phyloP scores from a whole-genome alignment of 2,329 filamentous ascomycete genomes.

The Samsoniella hepiali region DNA sequence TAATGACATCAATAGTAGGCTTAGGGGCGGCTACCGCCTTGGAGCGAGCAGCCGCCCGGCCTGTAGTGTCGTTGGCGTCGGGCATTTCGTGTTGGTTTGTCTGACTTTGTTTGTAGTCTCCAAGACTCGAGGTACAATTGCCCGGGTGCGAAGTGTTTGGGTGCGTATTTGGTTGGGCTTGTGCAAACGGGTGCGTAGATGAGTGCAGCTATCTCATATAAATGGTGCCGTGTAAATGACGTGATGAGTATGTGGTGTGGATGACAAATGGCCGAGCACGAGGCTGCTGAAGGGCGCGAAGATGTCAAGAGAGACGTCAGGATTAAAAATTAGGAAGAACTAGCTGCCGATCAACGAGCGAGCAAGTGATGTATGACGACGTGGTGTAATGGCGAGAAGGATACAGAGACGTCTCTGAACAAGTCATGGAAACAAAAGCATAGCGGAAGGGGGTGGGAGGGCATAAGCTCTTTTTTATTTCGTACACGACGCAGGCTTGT shows the following conservation, averaged over 20 bases:
- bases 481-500: not conserved
- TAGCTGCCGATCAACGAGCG: conserved; percentile 14
- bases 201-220: not conserved
- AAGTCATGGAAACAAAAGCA: not conserved
- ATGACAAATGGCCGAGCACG: conserved; percentile 7
- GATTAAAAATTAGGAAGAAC: conserved; percentile 5
- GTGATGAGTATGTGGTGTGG: not conserved
- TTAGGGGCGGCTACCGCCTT: conserved; percentile 18
- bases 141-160: not conserved
- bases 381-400: not conserved
- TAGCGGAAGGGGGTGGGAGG: not conserved
- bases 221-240: not conserved
- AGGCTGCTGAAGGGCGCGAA: conserved; percentile 7
- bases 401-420: not conserved
- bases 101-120: conserved; percentile 3
- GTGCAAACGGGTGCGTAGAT: not conserved
- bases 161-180: not conserved
- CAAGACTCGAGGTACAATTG: not conserved
- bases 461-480: conserved; percentile 17
- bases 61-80: conserved; percentile 11
- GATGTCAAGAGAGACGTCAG: not conserved
- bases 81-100: conserved; percentile 8
- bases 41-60: conserved; percentile 19
- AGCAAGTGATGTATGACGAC: not conserved
- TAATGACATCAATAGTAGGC: conserved; percentile 42